Conservation (phyloP, 2,329 filamentous ascomycete species). For the Penicillium griseofulvum region DNA sequence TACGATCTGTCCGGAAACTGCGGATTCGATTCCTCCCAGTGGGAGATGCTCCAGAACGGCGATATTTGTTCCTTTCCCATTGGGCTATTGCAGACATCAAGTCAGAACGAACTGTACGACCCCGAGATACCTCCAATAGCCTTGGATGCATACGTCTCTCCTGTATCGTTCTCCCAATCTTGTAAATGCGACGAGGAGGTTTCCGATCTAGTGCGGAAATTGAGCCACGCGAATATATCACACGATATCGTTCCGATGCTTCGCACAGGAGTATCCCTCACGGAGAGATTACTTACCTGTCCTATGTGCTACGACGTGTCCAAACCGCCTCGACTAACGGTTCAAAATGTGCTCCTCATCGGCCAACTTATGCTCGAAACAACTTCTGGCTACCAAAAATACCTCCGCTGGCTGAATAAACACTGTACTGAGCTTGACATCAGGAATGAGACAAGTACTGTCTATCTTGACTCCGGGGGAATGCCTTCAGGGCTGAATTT, state of each 20-base stretch:
- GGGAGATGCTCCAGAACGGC: constrained; percentile 18
- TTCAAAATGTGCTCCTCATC: constrained; percentile 31
- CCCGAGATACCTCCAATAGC: constrained; percentile 1
- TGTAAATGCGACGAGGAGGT: constrained; percentile 26
- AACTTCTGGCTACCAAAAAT: constrained; percentile 27
- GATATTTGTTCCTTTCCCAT: constrained; percentile 16
- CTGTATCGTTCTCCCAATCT: constrained; percentile 16
- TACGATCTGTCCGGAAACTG: constrained; percentile 18
- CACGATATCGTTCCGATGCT: constrained; percentile 20
- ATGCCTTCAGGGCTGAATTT: constrained; percentile 7
- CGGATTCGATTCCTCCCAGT: constrained; percentile 19
- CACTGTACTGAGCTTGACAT: constrained; percentile 15
- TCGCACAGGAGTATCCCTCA: constrained; percentile 14
- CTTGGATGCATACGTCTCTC: constrained; percentile 12
- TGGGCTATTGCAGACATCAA: constrained; percentile 12
- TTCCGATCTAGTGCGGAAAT: constrained; percentile 17
- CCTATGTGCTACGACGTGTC: constrained; percentile 30
- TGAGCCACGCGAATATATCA: constrained; percentile 17
- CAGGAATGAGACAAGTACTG: constrained; percentile 1
- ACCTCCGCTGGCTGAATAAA: constrained; percentile 26
- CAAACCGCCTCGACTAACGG: constrained; percentile 27
- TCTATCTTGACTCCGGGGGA: constrained; percentile 14
- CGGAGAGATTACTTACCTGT: constrained; percentile 24
- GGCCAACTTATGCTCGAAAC: constrained; percentile 27
- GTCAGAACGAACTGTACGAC: neutral